phyloP scores from a whole-genome alignment of 2,329 filamentous ascomycete species.

The Thelonectria blattea region DNA sequence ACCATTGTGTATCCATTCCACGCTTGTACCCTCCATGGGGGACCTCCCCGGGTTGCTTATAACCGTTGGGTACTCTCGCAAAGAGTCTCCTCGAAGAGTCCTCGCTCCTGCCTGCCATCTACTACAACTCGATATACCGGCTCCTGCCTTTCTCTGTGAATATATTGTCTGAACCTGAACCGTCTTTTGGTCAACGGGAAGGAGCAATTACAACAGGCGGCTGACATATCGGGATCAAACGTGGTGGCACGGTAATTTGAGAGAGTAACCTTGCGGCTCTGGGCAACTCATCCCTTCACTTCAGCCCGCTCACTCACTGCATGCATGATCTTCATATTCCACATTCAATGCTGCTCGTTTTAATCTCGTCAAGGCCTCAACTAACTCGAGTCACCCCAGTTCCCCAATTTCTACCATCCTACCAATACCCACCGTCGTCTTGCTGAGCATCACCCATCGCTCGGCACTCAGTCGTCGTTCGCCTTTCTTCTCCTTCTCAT shows the following conservation, averaged over 20 bases:
- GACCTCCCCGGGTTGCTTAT: background rate
- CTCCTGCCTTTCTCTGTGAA: background rate
- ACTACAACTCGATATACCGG: background rate
- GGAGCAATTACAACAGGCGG: slow-evolving; percentile 13
- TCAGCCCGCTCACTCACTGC: background rate
- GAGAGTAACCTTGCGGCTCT: background rate
- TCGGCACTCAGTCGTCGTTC: background rate
- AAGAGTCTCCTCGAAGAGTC: background rate
- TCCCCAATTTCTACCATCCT: slow-evolving; percentile 3
- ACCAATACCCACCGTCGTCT: background rate
- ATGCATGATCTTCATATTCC: background rate
- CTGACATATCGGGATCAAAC: background rate
- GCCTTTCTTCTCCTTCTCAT: slow-evolving; percentile 19
- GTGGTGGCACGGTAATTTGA: slow-evolving; percentile 1
- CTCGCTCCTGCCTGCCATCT: slow-evolving; percentile 1
- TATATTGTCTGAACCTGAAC: slow-evolving; percentile 3
- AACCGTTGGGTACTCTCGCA: background rate
- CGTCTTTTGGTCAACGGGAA: background rate
- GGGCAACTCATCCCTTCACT: background rate
- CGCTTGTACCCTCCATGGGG: too few relatives aligned
- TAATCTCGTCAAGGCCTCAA: background rate
- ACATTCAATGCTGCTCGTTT: slow-evolving; percentile 1
- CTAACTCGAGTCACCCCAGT: slow-evolving; percentile 11
- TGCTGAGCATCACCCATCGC: slow-evolving; percentile 11
- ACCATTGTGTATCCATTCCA: background rate